A percentile compares a stretch with the other conserved stretches of the same genome.
phyloP scores from a whole-genome alignment of 2,329 filamentous ascomycete species.

The Sphaerulina populicola region DNA sequence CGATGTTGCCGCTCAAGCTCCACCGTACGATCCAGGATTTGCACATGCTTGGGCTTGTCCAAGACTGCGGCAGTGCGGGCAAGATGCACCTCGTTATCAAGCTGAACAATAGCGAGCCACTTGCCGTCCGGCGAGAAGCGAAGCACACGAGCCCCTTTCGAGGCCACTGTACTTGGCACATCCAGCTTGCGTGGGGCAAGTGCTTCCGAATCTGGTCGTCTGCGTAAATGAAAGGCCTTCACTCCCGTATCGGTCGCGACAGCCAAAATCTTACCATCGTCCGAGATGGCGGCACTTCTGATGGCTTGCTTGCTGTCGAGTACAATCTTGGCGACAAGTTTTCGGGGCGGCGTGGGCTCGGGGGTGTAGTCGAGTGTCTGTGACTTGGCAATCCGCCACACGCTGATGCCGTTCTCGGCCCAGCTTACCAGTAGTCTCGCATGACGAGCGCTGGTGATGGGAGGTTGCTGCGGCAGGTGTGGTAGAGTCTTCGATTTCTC shows the following conservation, averaged over 20 bases:
- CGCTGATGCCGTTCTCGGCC: constrained; percentile 80
- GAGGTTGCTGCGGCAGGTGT: constrained; percentile 71
- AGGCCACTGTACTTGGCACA: constrained; percentile 50
- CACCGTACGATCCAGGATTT: constrained; percentile 33
- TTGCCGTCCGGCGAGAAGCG: constrained; percentile 60
- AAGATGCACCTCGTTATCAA: constrained; percentile 39
- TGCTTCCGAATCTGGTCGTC: constrained; percentile 18
- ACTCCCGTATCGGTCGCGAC: constrained; percentile 35
- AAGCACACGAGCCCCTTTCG: constrained; percentile 59
- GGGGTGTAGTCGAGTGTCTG: constrained; percentile 34
- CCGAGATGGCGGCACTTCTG: constrained; percentile 60
- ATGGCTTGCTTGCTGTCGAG: constrained; percentile 55
- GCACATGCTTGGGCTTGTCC: constrained; percentile 33
- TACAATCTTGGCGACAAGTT: constrained; percentile 32
- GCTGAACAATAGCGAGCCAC: constrained; percentile 55
- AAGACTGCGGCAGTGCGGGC: constrained; percentile 43
- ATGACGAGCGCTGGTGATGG: constrained; percentile 62
- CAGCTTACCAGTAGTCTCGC: constrained; percentile 76
- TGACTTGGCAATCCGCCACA: constrained; percentile 59
- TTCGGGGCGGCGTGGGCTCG: constrained; percentile 22
- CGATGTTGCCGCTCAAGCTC: constrained; percentile 34
- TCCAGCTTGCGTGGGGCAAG: constrained; percentile 64
- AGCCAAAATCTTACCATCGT: constrained; percentile 73
- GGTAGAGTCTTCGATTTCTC: constrained; percentile 77
- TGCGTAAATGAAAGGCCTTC: constrained; percentile 29